Base-by-base conservation (phyloP, 768 basidiomycete species). In the Russula dissimulans region DNA sequence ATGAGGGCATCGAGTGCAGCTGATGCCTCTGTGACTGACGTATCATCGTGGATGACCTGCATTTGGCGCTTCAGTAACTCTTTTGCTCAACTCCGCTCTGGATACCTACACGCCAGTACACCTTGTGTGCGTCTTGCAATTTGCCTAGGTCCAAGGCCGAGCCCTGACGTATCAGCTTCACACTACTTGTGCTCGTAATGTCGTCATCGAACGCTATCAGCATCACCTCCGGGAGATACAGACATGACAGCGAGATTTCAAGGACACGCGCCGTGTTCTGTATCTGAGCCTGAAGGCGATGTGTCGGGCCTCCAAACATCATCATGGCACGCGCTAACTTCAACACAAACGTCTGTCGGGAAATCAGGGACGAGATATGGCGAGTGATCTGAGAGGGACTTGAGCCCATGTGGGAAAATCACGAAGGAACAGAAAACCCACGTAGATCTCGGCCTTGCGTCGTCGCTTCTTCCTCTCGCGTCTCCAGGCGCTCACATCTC, bases 321-420 rank as follows among this genome's bases (percentile, higher is more conserved):
- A 93, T 94, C 79, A 94, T 84, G 10, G 89, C 84, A 53, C 89
- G 81, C 6, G 86, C 81, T 32, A 93, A 81, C 75, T 91, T 92
- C 71, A 91, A 74, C 52, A 94, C 79, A 73, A 94, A 94, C 58
- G 87, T 86, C 68, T 95, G 89, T 38, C 91, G 78, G 65, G 83
- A 82, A 34, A 91, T 79, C 59, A 92, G 86, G 59, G 86, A 85
- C 2, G 90, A 90, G 32, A 92, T 86, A 65, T 93, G 89, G 55
- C 84, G 84, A 26, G 88, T 89, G 61, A 89, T 90, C 88, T 89
- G 62, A 8, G 45, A 44, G 11, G 12, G 1, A 43, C 15, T 49
- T 26, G 9, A 31, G 17, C 49, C n/a, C 39, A 36, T 52, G 26
- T 29, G 34, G 34, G 3, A 5, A 26, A 1, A 42, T n/a, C 42